These are phyloP conservation scores for Cupressus sempervirens DNA, from an alignment of 75 land plant species.

Conservation along the genomic window DNA sequence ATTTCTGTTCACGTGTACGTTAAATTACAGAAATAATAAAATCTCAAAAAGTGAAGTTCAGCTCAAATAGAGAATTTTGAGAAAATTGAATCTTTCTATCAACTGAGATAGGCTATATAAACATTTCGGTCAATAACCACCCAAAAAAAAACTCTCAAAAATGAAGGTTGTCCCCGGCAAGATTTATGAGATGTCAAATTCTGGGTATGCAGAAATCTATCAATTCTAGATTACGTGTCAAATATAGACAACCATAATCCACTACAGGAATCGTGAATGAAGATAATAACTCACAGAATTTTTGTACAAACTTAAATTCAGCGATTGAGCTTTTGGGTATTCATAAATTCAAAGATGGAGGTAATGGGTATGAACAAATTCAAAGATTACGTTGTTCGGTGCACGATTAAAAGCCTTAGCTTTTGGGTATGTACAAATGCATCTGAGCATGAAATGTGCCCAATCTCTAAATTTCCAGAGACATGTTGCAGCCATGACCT, in stretches of 20 bases:
- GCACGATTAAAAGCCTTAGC: background rate
- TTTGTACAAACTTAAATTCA: background rate
- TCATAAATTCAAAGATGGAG: background rate
- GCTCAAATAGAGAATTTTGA: background rate
- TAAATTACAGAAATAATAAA: background rate
- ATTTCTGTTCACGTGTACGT: background rate
- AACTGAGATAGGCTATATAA: too few species aligned
- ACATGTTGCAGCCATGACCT: background rate
- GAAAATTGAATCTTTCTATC: background rate
- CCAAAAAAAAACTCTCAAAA: background rate
- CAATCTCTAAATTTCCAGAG: background rate
- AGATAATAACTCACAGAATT: background rate
- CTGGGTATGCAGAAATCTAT: background rate
- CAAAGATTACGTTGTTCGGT: background rate
- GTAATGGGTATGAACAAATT: background rate
- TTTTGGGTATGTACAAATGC: background rate
- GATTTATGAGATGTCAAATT: background rate
- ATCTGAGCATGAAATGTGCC: background rate
- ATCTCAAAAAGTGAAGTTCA: background rate
- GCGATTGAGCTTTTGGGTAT: background rate
- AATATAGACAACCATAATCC: background rate
- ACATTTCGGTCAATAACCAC: background rate
- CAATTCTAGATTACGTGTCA: background rate
- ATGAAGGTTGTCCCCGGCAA: background rate
- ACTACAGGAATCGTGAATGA: background rate